Percentiles rank a stretch among this genome's conserved stretches.
These are phyloP conservation scores for Fusarium nodosum DNA, from an alignment of 2,329 filamentous ascomycete species.

Conservation along the genomic window DNA sequence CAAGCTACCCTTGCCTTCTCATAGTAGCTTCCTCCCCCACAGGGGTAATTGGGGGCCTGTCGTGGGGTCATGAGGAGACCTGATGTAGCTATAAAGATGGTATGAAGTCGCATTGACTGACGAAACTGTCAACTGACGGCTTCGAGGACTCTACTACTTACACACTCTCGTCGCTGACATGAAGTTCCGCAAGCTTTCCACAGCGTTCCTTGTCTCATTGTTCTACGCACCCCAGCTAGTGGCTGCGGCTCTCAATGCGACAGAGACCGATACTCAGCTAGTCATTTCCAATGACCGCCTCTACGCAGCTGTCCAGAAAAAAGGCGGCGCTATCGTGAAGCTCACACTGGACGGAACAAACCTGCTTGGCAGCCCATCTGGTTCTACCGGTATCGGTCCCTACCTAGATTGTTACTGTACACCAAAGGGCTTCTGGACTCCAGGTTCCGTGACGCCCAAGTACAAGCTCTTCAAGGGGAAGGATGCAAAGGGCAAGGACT, in stretches of 20 bases:
- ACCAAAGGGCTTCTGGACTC: slow-evolving; percentile 70
- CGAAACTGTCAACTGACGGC: slow-evolving; percentile 12
- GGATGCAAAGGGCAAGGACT: slow-evolving; percentile 63
- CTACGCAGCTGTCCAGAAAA: slow-evolving; percentile 55
- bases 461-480: slow-evolving; percentile 62
- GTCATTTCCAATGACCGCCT: slow-evolving; percentile 58
- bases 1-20: slow-evolving; percentile 29
- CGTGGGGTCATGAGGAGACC: slow-evolving; percentile 35
- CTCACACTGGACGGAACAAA: slow-evolving; percentile 59
- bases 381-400: slow-evolving; percentile 63
- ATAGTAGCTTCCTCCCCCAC: slow-evolving; percentile 43
- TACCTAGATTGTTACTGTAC: slow-evolving; percentile 76
- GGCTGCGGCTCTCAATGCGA: slow-evolving; percentile 52
- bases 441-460: slow-evolving; percentile 62
- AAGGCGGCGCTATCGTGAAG: slow-evolving; percentile 54
- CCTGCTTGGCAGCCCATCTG: slow-evolving; percentile 61
- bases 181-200: slow-evolving; percentile 45
- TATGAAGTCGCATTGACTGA: slow-evolving; percentile 15
- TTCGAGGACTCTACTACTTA: slow-evolving; percentile 11
- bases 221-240: slow-evolving; percentile 45
- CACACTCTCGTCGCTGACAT: slow-evolving; percentile 24
- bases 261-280: slow-evolving; percentile 52
- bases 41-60: slow-evolving; percentile 41
- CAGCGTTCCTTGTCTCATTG: slow-evolving; percentile 38
- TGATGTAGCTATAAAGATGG: slow-evolving; percentile 33